phyloP scores from a whole-genome alignment of 805 yeast genomes.

The Yarrowia sp. region DNA sequence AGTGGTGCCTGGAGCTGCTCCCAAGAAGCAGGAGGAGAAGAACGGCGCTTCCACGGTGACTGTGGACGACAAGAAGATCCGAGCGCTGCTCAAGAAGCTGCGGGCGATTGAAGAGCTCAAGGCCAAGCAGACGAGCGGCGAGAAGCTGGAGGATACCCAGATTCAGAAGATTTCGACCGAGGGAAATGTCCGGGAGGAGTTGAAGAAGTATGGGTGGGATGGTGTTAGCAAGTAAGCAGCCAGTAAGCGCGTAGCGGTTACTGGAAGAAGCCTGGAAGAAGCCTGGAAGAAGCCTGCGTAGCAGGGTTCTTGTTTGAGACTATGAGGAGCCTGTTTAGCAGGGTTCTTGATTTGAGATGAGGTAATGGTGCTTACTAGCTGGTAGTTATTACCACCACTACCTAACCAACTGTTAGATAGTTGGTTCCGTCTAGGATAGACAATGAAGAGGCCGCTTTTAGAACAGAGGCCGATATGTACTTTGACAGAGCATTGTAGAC shows the following conservation, averaged over 20 bases:
- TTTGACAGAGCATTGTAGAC: too few relatives aligned
- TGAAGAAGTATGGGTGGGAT: conserved; percentile 76
- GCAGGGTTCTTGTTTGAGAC: too few relatives aligned
- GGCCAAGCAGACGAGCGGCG: conserved; percentile 82
- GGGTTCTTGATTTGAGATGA: too few relatives aligned
- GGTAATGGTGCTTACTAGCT: too few relatives aligned
- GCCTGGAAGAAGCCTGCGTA: background rate
- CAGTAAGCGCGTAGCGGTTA: background rate
- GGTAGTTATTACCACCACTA: too few relatives aligned
- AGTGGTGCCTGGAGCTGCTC: conserved; percentile 49
- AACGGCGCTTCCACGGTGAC: conserved; percentile 45
- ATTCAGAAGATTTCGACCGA: conserved; percentile 88
- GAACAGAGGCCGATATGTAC: too few relatives aligned
- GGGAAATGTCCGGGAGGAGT: conserved; percentile 75
- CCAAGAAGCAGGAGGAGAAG: conserved; percentile 50
- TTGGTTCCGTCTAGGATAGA: too few relatives aligned
- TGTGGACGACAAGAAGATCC: conserved; percentile 80
- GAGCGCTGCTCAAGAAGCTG: conserved; percentile 88
- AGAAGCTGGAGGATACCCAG: conserved; percentile 91
- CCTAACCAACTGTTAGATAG: too few relatives aligned
- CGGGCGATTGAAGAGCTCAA: conserved; percentile 94
- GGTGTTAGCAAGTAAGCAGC: conserved; percentile 44
- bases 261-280: background rate
- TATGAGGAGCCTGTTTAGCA: too few relatives aligned
- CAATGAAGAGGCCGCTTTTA: too few relatives aligned